Evolutionary conservation across 805 yeast species (phyloP).

Genomic region (Yarrowia sp.): DNA sequence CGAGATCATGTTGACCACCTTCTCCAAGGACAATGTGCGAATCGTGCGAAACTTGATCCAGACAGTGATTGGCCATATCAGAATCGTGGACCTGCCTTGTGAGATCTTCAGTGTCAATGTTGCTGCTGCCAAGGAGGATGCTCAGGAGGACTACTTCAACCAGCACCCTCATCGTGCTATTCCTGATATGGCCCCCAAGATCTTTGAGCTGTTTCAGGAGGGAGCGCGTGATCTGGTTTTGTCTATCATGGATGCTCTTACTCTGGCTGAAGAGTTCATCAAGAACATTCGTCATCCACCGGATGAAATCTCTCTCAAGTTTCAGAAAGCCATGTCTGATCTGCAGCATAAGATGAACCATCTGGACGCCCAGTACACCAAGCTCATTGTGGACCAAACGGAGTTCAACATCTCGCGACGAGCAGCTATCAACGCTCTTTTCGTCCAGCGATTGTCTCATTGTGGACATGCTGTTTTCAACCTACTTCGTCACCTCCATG

Average conservation of each 20-base stretch:
- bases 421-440: conserved; percentile 26
- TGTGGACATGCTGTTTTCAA: conserved; percentile 46
- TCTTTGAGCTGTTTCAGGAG: conserved; percentile 24
- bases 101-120: conserved; percentile 26
- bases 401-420: conserved; percentile 27
- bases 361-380: conserved; percentile 33
- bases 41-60: conserved; percentile 55
- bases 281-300: conserved; percentile 31
- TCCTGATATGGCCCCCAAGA: conserved; percentile 32
- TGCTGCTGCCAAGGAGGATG: not conserved
- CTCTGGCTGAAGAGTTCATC: conserved; percentile 24
- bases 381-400: conserved; percentile 19
- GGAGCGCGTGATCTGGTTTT: conserved; percentile 26
- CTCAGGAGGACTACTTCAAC: conserved; percentile 33
- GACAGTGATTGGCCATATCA: conserved; percentile 52
- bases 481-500: conserved; percentile 40
- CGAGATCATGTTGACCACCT: conserved; percentile 52
- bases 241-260: conserved; percentile 10
- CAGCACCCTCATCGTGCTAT: conserved; percentile 13
- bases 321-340: conserved; percentile 18
- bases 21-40: conserved; percentile 50
- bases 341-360: conserved; percentile 28
- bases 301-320: conserved; percentile 13
- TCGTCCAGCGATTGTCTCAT: conserved; percentile 36
- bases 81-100: conserved; percentile 51